Evolutionary conservation across 169 alveolate genomes (phyloP).

Genomic region (Cryptosporidium meleagridis): DNA sequence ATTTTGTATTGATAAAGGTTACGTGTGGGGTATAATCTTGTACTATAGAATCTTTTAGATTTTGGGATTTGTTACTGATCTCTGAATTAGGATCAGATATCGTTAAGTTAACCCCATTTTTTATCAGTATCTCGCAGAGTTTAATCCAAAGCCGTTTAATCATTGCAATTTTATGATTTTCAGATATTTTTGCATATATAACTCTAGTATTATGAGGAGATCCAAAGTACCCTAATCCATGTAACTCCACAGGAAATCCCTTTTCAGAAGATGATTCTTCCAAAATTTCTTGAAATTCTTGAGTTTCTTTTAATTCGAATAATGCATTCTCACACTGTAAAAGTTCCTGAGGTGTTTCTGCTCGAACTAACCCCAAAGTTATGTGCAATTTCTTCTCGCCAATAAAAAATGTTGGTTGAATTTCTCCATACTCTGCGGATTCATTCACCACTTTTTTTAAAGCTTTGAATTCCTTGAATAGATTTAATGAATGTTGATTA

Average conservation of each 20-base stretch:
- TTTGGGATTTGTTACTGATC: background rate
- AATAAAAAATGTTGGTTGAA: conserved; percentile 34
- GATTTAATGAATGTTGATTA: conserved; percentile 11
- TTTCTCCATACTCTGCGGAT: conserved; percentile 41
- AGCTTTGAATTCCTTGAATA: conserved; percentile 13
- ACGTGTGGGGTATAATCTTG: conserved; percentile 53
- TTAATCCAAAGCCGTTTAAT: conserved; percentile 49
- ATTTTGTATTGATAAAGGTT: conserved; percentile 62
- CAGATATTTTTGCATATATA: conserved; percentile 13
- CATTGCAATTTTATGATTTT: conserved; percentile 7
- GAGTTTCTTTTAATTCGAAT: background rate
- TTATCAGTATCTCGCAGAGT: conserved; percentile 12
- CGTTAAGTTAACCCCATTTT: conserved; percentile 1
- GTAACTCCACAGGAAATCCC: conserved; percentile 32
- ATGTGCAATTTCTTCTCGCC: conserved; percentile 48
- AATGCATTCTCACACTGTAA: conserved; percentile 6
- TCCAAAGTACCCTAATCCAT: conserved; percentile 48
- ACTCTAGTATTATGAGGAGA: conserved; percentile 32
- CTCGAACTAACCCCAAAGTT: conserved; percentile 50
- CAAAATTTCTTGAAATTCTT: conserved; percentile 5
- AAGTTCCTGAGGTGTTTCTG: conserved; percentile 18
- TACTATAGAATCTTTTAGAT: background rate
- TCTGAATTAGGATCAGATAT: background rate
- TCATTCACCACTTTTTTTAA: conserved; percentile 3
- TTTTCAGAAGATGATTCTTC: background rate